phyloP scores from a whole-genome alignment of 441 rosid genomes.

The Bocquillonia castaneifolia region DNA sequence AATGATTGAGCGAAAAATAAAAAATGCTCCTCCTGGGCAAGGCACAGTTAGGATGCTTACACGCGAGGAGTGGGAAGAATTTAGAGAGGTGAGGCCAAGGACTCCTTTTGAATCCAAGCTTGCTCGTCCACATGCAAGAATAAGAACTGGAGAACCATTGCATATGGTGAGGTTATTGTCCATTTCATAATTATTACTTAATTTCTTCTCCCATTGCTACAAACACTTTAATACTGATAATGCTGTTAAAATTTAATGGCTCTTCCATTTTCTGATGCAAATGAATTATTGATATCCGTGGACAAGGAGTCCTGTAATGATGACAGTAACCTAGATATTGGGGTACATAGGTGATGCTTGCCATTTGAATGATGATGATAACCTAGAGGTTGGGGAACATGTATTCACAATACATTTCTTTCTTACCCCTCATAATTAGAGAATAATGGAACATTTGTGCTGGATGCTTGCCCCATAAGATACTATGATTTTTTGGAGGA shows the following conservation, averaged over 20 bases:
- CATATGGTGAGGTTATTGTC: slow-evolving; percentile 40
- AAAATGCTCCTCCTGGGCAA: slow-evolving; percentile 75
- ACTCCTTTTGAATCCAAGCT: slow-evolving; percentile 95
- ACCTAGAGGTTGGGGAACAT: background rate
- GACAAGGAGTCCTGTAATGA: too few species aligned
- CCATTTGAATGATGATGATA: background rate
- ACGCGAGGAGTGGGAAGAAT: slow-evolving; percentile 82
- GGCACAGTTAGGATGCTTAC: slow-evolving; percentile 74
- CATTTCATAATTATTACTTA: background rate
- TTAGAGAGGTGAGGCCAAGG: slow-evolving; percentile 87
- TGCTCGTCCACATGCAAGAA: slow-evolving; percentile 77
- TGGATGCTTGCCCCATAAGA: background rate
- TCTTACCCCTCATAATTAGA: background rate
- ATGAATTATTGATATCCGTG: background rate
- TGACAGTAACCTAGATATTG: too few species aligned
- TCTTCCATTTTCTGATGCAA: background rate
- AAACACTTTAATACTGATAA: background rate
- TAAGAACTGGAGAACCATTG: slow-evolving; percentile 77
- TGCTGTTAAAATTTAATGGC: background rate
- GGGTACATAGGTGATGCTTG: background rate
- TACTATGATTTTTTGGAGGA: background rate
- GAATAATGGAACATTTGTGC: background rate
- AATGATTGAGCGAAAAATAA: slow-evolving; percentile 75
- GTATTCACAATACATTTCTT: background rate
- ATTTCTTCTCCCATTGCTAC: background rate